Evolutionary conservation across 2,329 filamentous ascomycete genomes (phyloP), one percentile per base, ranked within the genome.

Genomic region (Microsporum canis): DNA sequence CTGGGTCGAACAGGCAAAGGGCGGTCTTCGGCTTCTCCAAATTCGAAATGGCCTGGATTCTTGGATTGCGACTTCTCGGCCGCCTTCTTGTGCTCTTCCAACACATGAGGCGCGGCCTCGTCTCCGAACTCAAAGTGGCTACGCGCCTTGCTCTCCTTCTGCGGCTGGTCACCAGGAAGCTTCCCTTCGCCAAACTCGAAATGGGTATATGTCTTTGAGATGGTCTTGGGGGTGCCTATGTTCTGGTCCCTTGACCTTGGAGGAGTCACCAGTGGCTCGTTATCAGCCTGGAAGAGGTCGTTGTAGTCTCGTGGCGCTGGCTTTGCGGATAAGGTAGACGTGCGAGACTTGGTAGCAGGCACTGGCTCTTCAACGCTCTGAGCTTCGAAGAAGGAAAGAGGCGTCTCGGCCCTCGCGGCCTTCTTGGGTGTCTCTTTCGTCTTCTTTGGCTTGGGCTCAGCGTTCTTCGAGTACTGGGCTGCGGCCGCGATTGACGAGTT

Each of bases 191-290:
- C 84, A 70, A 95, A 88, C 63, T 91, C 86, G 71, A 95, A 95
- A 75, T 97, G 92, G 62, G 87, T 80, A 76, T 85, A 96, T 74
- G 90, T 95, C 70, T 84, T 84, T 1, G 88, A 83, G 72, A 94
- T 83, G 5, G 88, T 86, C 69, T 87, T 83, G 66, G 76, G 75
- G 38, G 68, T 85, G 61, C 81, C 84, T 70, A 95, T 88, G 63
- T 63, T 59, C 39, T 27, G 56, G 31, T 36, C 49, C 17, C 49
- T 36, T 14, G 49, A 55, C 31, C 63, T 66, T 62, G 68, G 69
- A 29, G 70, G 64, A 27, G 63, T 68, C 23, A 67, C 66, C 56
- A 72, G 71, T 51, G 71, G 71, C 33, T 82, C 77, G 47, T 76
- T 75, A 43, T 75, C 77, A 2, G 78, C 77, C 31, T 55, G 49